phyloP scores from a whole-genome alignment of 768 basidiomycete species.

The Rhizopogon vinicolor region DNA sequence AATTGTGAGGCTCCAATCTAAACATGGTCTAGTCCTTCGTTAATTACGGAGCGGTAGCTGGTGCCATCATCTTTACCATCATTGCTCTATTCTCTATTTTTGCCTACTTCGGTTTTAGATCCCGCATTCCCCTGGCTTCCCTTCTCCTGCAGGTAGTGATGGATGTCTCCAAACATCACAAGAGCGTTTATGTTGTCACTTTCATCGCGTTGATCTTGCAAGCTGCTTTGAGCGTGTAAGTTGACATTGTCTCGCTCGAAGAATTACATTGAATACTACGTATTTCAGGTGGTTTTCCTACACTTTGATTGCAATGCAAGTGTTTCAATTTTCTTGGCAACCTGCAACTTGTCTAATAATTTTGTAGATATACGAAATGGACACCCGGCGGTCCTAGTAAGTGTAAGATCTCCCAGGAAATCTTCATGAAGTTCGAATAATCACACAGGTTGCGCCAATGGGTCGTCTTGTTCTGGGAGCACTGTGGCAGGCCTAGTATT shows the following conservation, averaged over 20 bases:
- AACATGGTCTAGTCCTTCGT: slow-evolving; percentile 14
- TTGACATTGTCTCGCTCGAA: slow-evolving; percentile 1
- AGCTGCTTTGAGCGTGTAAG: slow-evolving; percentile 65
- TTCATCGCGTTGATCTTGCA: slow-evolving; percentile 68
- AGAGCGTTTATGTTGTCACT: slow-evolving; percentile 74
- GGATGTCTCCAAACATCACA: slow-evolving; percentile 82
- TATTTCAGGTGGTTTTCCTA: slow-evolving; percentile 68
- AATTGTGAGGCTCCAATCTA: slow-evolving; percentile 45
- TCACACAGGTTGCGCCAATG: slow-evolving; percentile 43
- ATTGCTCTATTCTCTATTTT: slow-evolving; percentile 73
- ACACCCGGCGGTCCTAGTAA: slow-evolving; percentile 72
- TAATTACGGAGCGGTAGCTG: slow-evolving; percentile 41
- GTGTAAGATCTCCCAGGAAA: slow-evolving; percentile 13
- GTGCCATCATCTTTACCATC: slow-evolving; percentile 80
- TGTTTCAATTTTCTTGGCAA: neutral
- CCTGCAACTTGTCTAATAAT: neutral
- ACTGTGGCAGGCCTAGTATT: slow-evolving; percentile 79
- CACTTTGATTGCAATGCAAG: slow-evolving; percentile 68
- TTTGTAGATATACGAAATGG: slow-evolving; percentile 52
- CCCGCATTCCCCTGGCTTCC: slow-evolving; percentile 75
- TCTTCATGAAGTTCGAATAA: neutral
- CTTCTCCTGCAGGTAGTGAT: slow-evolving; percentile 78
- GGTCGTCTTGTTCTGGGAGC: slow-evolving; percentile 57
- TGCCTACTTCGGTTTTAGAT: slow-evolving; percentile 67
- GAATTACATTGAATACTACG: slow-evolving; percentile 5